Evolutionary conservation across 1,284 basidiomycete genomes (phyloP).

Genomic region (Cystobasidium slooffiae): DNA sequence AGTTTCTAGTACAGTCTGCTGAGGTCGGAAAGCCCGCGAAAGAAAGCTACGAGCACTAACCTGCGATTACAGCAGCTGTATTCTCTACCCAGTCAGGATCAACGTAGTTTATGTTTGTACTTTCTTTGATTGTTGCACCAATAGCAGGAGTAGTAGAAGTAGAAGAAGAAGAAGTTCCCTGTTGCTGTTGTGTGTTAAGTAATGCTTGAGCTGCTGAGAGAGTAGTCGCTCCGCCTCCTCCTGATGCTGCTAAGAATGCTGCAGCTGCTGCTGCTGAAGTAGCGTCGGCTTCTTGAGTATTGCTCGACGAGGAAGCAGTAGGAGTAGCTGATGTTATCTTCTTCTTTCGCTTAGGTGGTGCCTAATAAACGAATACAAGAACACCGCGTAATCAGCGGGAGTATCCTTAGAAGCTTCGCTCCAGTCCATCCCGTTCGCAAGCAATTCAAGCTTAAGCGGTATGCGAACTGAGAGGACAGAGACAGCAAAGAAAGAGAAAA

Average conservation of each 20-base stretch:
- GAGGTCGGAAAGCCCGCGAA: background rate
- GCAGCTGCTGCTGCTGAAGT: background rate
- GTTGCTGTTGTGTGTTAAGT: slow-evolving; percentile 8
- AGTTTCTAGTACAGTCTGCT: background rate
- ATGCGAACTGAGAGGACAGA: background rate
- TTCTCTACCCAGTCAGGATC: slow-evolving; percentile 37
- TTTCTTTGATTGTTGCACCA: background rate
- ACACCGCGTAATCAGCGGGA: no score
- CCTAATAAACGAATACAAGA: no score
- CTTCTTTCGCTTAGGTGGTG: no score
- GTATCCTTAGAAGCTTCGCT: no score
- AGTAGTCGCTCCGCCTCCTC: no score
- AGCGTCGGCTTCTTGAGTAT: no score
- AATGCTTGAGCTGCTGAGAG: background rate
- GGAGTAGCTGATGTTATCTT: no score
- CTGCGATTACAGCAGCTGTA: slow-evolving; percentile 20
- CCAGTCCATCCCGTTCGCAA: background rate
- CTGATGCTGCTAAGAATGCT: background rate
- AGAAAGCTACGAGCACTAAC: slow-evolving; percentile 2
- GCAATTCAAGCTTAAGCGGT: background rate
- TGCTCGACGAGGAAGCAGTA: no score
- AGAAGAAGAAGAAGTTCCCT: background rate
- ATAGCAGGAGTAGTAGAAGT: background rate
- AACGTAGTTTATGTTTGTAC: slow-evolving; percentile 6
- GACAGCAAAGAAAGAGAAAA: background rate